A percentile compares a stretch with the other conserved stretches of the same genome.
Conservation (phyloP, 192 early-diverging fungal species). For the Allomyces macrogynus region DNA sequence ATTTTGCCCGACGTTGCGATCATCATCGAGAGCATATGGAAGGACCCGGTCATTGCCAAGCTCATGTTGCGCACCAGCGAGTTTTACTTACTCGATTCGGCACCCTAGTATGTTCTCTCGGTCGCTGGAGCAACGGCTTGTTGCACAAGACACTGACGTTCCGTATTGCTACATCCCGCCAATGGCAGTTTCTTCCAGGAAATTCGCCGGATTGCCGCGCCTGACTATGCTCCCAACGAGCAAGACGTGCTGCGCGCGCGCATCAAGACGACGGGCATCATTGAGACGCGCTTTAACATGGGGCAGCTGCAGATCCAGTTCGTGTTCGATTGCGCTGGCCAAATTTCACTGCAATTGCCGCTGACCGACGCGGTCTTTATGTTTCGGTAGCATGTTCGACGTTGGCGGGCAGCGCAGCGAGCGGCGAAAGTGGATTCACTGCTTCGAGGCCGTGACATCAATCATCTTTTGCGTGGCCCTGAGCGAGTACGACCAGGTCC, state of each 20-base stretch:
- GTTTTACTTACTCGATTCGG: constrained; percentile 22
- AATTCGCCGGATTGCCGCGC: background rate
- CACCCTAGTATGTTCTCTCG: constrained; percentile 14
- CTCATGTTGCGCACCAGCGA: constrained; percentile 17
- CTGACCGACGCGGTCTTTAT: background rate
- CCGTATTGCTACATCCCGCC: no score
- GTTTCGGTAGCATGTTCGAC: constrained; percentile 19
- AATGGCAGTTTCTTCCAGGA: constrained; percentile 1
- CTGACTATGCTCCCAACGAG: constrained; percentile 30
- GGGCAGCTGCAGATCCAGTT: constrained; percentile 16
- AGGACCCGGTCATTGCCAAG: constrained; percentile 7
- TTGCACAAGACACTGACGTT: no score
- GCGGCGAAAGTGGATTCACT: constrained; percentile 28
- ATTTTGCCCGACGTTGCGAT: constrained; percentile 5
- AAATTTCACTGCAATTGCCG: background rate
- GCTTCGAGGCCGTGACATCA: constrained; percentile 26
- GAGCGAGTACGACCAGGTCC: constrained; percentile 25
- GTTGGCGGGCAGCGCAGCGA: constrained; percentile 28
- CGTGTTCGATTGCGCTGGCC: constrained; percentile 1
- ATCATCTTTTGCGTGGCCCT: constrained; percentile 28
- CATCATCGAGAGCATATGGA: constrained; percentile 11
- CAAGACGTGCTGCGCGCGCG: constrained; percentile 39
- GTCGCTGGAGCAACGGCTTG: no score
- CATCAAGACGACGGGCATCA: constrained; percentile 42
- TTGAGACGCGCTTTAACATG: constrained; percentile 13